Base-by-base conservation (phyloP, 192 early-diverging fungal species). In the Rhizoclosmatium globosum region DNA sequence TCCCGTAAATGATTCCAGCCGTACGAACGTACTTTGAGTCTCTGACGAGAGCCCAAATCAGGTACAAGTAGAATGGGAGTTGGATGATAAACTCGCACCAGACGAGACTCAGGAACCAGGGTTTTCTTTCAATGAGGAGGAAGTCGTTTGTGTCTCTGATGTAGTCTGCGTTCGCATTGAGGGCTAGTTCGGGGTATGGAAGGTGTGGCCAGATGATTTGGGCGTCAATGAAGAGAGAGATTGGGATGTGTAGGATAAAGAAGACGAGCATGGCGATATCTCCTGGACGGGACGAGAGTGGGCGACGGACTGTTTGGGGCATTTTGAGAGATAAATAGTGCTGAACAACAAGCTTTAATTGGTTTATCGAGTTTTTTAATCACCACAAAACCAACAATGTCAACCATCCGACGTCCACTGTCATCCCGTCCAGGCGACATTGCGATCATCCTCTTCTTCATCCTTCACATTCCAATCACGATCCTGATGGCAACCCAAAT, bases 181-280 rank as follows among this genome's bases (percentile, higher is more conserved):
- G 17, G 68, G 70, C 41, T 13, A 41, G 38, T 11, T 11, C 13
- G 23, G 71, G 79, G 39, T 23, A 74, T 42, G 11, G 9, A 19
- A 11, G 1, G 15, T 0, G 17, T 17, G 69, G 47, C 19, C 6
- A 71, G 19, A 76, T 21, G 23, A 60, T 39, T 43, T 80, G 79
- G 71, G 72, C 45, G 57, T 45, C 79, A 48, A 80, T 21, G 19
- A 80, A 43, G 47, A 80, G 66, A 23, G 71, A 76, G 65, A 80
- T 65, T 13, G 79, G 79, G 48, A 80, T 76, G 79, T 80, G 79
- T 4, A 76, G 43, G 42, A 47, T 71, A 74, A 80, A 80, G 79
- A 64, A 80, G 46, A 50, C 0, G 64, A 80, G 23, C 62, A 80
- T 76, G 31, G 72, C 47, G 47, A 64, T 19, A 53, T 80, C 79